Conservation (phyloP, 2,329 filamentous ascomycete species). For the Arthroderma sp. region DNA sequence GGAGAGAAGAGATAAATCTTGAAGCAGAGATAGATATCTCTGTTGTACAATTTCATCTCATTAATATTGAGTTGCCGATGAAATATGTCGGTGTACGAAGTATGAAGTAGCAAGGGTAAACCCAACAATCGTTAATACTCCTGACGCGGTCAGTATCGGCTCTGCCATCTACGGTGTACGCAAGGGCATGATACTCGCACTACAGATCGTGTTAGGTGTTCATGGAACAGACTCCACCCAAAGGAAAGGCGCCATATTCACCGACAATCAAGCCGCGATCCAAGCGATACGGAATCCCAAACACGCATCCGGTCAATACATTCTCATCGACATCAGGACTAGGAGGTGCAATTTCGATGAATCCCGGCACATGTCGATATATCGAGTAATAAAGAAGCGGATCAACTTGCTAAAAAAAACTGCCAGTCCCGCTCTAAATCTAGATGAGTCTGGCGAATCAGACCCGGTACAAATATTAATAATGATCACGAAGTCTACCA, state of each 20-base stretch:
- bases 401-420: slow-evolving; percentile 7
- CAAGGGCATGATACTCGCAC: slow-evolving; percentile 15
- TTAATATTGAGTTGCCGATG: too few relatives aligned
- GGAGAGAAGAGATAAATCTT: too few relatives aligned
- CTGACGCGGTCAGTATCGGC: too few relatives aligned
- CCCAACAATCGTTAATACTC: too few relatives aligned
- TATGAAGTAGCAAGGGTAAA: too few relatives aligned
- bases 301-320: neutral
- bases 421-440: slow-evolving; percentile 1
- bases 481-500: slow-evolving; percentile 1
- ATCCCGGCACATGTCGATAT: slow-evolving; percentile 8
- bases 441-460: neutral
- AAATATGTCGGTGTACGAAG: too few relatives aligned
- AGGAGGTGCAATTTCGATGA: slow-evolving; percentile 8
- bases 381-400: slow-evolving; percentile 8
- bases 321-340: neutral
- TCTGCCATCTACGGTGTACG: slow-evolving; percentile 19
- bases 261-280: slow-evolving; percentile 3
- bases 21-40: too few relatives aligned
- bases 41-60: too few relatives aligned
- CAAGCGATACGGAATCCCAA: slow-evolving; percentile 1
- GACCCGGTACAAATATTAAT: slow-evolving; percentile 1
- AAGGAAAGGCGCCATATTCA: slow-evolving; percentile 3
- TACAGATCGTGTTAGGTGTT: slow-evolving; percentile 12
- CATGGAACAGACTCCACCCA: neutral